Evolutionary conservation across 1,139 yeast species (phyloP), one percentile per base, ranked within the genome.

Genomic region (Saccharomyces hybrid): DNA sequence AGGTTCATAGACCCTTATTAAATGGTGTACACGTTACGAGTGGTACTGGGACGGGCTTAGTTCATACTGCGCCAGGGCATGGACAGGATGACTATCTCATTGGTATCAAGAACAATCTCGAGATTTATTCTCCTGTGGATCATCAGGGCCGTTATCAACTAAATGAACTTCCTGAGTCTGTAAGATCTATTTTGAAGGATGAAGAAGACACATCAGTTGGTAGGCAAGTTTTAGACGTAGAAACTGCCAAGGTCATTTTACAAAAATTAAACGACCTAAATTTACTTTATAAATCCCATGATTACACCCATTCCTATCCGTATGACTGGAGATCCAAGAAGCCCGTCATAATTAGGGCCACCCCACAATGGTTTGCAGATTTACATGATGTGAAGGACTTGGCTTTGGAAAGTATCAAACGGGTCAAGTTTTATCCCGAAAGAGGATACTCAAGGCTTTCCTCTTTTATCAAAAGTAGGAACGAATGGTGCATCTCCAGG

Each of bases 31-130:
- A 91, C 71, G 98, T 95, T 11, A 83, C 90, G 1, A 80, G 81
- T 52, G 64, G 79, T 1, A 83, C 95, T 0, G 99, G 99, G 71
- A 89, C 99, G 0, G 99, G 99, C 1, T 73, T 95, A 14, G 99
- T 93, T 0, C 99, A 93, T 66, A 88, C 90, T 16, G 98, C 99
- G 0, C 98, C 99, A 1, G 98, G 97, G 0, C 99, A 93, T 69
- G 99, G 99, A 62, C 82, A 85, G 64, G 99, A 95, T 61, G 99
- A 93, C 74, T 91, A 88, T 67, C 65, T 85, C 26, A 77, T 86
- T 30, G 95, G 96, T 27, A 72, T 78, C 20, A 20, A 20, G 20
- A 73, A 86, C 58, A 75, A 75, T 0, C 76, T 95, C 32, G 75
- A 72, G 7, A 80, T 88, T 0, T 79, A 75, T 57, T 88, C 97